These are phyloP conservation scores for Anisodus tanguticus DNA, from an alignment of 257 asterid genomes.

Conservation along the genomic window DNA sequence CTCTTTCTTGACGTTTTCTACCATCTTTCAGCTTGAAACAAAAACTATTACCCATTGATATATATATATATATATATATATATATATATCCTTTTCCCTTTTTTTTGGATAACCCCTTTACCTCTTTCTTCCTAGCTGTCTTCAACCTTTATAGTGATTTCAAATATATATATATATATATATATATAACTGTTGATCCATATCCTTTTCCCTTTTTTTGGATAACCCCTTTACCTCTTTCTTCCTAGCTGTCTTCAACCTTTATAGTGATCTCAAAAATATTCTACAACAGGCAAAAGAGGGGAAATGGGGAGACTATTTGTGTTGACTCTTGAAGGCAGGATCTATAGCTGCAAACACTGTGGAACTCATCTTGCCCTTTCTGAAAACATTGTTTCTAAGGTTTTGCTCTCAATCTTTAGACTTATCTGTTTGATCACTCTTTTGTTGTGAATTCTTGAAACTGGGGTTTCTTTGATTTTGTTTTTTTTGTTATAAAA, in stretches of 20 bases:
- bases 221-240: neutral
- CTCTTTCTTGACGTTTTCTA: neutral
- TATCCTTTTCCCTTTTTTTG: neutral
- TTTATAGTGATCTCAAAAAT: neutral
- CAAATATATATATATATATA: too few species aligned
- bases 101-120: neutral
- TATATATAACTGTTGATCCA: neutral
- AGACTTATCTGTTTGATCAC: neutral
- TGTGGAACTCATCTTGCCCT: conserved; percentile 40
- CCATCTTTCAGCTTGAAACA: neutral
- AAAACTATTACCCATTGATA: neutral
- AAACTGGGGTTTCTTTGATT: neutral
- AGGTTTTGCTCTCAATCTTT: conserved; percentile 28
- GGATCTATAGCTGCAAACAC: conserved; percentile 35
- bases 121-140: neutral
- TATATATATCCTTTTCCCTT: neutral
- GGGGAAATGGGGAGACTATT: conserved; percentile 35
- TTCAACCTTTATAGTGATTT: neutral
- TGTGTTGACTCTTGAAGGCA: conserved; percentile 36
- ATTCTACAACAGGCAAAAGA: conserved; percentile 9
- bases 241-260: neutral
- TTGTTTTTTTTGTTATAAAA: neutral
- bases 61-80: too few species aligned
- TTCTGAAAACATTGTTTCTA: conserved; percentile 32
- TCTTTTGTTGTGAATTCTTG: neutral